phyloP scores from a whole-genome alignment of 768 basidiomycete species.

The Russula foetens region DNA sequence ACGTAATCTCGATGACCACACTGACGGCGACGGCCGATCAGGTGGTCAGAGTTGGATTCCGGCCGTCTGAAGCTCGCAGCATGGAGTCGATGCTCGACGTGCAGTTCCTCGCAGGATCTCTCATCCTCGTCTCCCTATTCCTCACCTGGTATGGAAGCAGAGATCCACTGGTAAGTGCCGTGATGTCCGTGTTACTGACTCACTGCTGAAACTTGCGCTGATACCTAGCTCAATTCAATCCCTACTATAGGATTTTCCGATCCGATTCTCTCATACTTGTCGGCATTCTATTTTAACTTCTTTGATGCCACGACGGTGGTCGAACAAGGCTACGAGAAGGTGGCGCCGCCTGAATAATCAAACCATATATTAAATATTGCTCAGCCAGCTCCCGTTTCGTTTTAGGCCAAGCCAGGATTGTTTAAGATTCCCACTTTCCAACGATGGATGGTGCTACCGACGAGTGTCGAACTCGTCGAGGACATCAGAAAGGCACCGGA shows the following conservation, averaged over 20 bases:
- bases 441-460: neutral
- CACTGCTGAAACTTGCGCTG: neutral
- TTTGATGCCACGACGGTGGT: neutral
- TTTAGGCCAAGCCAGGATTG: neutral
- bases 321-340: conserved; percentile 4
- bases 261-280: conserved; percentile 25
- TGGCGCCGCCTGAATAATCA: neutral
- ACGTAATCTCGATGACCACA: no score
- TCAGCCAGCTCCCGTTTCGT: neutral
- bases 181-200: neutral
- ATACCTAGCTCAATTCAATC: neutral
- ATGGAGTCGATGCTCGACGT: neutral
- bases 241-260: neutral
- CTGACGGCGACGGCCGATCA: no score
- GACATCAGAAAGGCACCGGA: neutral
- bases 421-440: neutral
- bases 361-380: neutral
- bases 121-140: neutral
- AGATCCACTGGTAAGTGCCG: neutral
- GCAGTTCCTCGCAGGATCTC: neutral
- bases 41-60: no score
- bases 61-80: no score
- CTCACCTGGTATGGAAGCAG: neutral
- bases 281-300: neutral
- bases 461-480: neutral